Evolutionary conservation across 2,329 filamentous ascomycete genomes (phyloP).

Genomic region (Trichophyton simii): DNA sequence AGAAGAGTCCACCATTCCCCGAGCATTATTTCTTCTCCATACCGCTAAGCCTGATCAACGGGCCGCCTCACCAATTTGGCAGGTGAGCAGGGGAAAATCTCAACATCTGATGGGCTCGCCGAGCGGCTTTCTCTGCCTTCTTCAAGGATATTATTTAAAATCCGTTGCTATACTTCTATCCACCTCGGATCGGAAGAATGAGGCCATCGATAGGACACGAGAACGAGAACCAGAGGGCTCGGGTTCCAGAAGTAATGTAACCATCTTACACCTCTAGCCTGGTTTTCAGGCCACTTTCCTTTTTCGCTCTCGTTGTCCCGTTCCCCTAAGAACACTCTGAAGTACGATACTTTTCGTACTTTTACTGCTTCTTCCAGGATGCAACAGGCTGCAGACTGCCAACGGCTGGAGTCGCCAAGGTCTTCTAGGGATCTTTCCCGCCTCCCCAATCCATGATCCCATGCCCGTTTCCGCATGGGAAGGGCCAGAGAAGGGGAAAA

Average conservation of each 20-base stretch:
- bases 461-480: not conserved
- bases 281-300: not conserved
- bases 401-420: slow-evolving; percentile 3
- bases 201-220: not conserved
- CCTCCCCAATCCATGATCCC: slow-evolving; percentile 3
- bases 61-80: slow-evolving; percentile 4
- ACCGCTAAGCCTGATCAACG: not conserved
- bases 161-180: not conserved
- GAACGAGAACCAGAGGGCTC: not conserved
- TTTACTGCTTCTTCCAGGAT: not conserved
- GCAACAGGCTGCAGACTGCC: not conserved
- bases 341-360: not conserved
- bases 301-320: not conserved
- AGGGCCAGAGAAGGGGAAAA: not conserved
- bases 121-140: not conserved
- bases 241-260: slow-evolving; percentile 2
- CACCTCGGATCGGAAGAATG: not conserved
- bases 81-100: not conserved
- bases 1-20: not conserved
- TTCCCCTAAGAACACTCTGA: no score
- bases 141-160: not conserved
- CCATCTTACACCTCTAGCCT: not conserved
- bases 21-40: not conserved
- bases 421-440: slow-evolving; percentile 3
- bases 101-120: not conserved